phyloP scores from a whole-genome alignment of 2,329 filamentous ascomycete species.

The Claviceps humidiphila region DNA sequence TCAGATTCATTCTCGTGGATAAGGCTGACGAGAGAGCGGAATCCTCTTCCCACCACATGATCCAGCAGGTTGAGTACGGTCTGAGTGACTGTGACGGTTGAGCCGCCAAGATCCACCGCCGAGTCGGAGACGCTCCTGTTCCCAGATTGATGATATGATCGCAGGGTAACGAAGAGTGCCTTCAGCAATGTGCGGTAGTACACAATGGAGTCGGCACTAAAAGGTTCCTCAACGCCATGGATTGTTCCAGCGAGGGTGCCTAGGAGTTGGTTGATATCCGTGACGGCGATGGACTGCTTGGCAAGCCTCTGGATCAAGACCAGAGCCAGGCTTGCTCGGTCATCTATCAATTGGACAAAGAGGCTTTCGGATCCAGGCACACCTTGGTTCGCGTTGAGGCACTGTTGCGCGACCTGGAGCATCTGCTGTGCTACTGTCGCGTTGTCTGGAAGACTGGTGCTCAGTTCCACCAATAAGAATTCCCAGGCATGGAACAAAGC shows the following conservation, averaged over 20 bases:
- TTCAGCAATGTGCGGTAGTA: slow-evolving; percentile 79
- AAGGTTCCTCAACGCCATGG: slow-evolving; percentile 40
- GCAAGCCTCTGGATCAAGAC: slow-evolving; percentile 71
- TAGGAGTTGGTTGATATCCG: slow-evolving; percentile 39
- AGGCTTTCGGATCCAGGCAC: slow-evolving; percentile 62
- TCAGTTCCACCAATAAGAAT: slow-evolving; percentile 71
- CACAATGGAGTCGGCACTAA: slow-evolving; percentile 36
- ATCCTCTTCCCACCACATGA: slow-evolving; percentile 65
- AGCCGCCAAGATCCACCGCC: slow-evolving; percentile 20
- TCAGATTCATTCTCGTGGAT: slow-evolving; percentile 61
- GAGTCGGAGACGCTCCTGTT: slow-evolving; percentile 18
- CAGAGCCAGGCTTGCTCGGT: slow-evolving; percentile 68
- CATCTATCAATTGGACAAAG: slow-evolving; percentile 65
- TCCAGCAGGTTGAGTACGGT: slow-evolving; percentile 69
- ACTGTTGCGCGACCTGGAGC: slow-evolving; percentile 61
- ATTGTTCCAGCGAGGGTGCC: slow-evolving; percentile 38
- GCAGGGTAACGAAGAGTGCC: slow-evolving; percentile 70
- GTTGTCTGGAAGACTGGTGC: slow-evolving; percentile 43
- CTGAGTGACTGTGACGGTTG: slow-evolving; percentile 35
- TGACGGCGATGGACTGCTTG: slow-evolving; percentile 35
- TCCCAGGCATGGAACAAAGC: slow-evolving; percentile 83
- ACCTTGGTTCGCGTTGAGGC: slow-evolving; percentile 63
- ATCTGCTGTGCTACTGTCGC: slow-evolving; percentile 52
- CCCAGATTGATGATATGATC: slow-evolving; percentile 39
- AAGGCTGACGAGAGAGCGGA: slow-evolving; percentile 66